phyloP scores from a whole-genome alignment of 495 filamentous ascomycete species.

The Aspergillus olivimuriae region DNA sequence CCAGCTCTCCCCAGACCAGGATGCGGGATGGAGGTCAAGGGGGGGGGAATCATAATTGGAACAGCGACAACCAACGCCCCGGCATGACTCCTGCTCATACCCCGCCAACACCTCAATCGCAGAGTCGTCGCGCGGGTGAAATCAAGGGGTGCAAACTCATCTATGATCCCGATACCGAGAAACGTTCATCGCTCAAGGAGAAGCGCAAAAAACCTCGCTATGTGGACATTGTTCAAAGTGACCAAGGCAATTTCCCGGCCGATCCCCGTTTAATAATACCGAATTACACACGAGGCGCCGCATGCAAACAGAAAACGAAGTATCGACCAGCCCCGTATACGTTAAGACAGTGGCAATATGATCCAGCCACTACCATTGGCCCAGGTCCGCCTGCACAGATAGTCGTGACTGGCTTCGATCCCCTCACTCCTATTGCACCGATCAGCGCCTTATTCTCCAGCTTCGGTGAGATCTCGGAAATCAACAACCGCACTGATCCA shows the following conservation, averaged over 20 bases:
- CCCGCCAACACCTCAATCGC: slow-evolving; percentile 45
- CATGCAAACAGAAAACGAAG: slow-evolving; percentile 65
- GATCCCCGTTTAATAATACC: slow-evolving; percentile 71
- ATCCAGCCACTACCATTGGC: slow-evolving; percentile 72
- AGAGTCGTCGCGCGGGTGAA: slow-evolving; percentile 55
- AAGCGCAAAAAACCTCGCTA: slow-evolving; percentile 67
- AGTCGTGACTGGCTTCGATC: slow-evolving; percentile 89
- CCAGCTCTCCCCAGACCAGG: slow-evolving; percentile 44
- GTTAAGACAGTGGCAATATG: slow-evolving; percentile 70
- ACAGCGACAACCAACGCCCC: slow-evolving; percentile 20
- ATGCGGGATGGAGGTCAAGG: slow-evolving; percentile 16
- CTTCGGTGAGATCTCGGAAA: slow-evolving; percentile 82
- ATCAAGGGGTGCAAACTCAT: slow-evolving; percentile 62
- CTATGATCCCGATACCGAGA: slow-evolving; percentile 71
- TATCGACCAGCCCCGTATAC: slow-evolving; percentile 72
- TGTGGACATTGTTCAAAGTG: slow-evolving; percentile 56
- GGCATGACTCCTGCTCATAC: slow-evolving; percentile 45
- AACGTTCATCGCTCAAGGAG: slow-evolving; percentile 51
- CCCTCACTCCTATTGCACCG: slow-evolving; percentile 70
- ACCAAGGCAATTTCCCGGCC: slow-evolving; percentile 61
- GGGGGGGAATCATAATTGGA: slow-evolving; percentile 8
- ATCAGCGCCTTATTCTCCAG: slow-evolving; percentile 74
- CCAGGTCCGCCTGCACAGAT: slow-evolving; percentile 85
- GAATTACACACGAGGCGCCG: slow-evolving; percentile 49
- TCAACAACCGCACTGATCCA: slow-evolving; percentile 87